Evolutionary conservation across 805 yeast genomes (phyloP), one percentile per base, ranked within the genome.

Genomic region (Saccharomycopsis sp.): DNA sequence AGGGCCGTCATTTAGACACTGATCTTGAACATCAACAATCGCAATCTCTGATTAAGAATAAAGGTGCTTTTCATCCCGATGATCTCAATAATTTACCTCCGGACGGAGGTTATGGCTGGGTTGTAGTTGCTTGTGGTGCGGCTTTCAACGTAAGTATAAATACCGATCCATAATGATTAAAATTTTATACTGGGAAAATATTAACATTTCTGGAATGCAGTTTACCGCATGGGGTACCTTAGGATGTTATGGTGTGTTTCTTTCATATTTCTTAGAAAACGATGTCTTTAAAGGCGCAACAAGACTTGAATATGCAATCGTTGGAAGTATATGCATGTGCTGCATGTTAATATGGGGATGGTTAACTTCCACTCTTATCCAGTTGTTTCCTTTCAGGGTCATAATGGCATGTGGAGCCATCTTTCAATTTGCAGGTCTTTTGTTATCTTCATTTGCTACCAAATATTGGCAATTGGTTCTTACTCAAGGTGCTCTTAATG

Each of bases 141-240:
- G 49, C 22, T 44, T 17, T 44, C 22, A 44, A 44, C 12, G 49
- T 44, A 44, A 44, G 49, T 44, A 17, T 29, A 12, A 29, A n/a
- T n/a, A n/a, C n/a, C n/a, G n/a, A n/a, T n/a, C n/a, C n/a, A n/a
- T n/a, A n/a, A n/a, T n/a, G n/a, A n/a, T n/a, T n/a, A n/a, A n/a
- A n/a, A n/a, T n/a, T n/a, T n/a, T n/a, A n/a, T n/a, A n/a, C n/a
- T n/a, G n/a, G n/a, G n/a, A n/a, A n/a, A n/a, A n/a, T n/a, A n/a
- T n/a, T n/a, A n/a, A n/a, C n/a, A n/a, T n/a, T n/a, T n/a, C n/a
- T n/a, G n/a, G 38, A 29, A 29, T 12, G 38, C 82, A 82, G 68
- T 78, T 83, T 62, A 74, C 79, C 44, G 80, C 89, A 0, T 87
- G 93, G 92, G 94, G 94, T 15, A 79, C 86, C 63, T 86, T 86